These are phyloP conservation scores for Cephalotrichum gorgonifer DNA, from an alignment of 2,329 filamentous ascomycete genomes.

Conservation along the genomic window DNA sequence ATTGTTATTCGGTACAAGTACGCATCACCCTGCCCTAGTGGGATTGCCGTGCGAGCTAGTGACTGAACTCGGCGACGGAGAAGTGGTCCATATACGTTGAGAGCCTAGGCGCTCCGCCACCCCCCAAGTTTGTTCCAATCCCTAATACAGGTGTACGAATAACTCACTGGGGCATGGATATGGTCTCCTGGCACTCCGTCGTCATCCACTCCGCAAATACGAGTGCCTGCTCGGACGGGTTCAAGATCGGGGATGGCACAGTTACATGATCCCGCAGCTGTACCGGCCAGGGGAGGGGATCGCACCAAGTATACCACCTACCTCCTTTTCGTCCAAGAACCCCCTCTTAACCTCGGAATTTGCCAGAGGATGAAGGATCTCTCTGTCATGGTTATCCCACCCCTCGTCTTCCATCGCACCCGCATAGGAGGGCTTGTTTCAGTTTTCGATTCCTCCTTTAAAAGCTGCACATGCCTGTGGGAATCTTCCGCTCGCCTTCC, in stretches of 20 bases:
- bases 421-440: slow-evolving; percentile 34
- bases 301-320: not conserved
- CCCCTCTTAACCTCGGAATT: not conserved
- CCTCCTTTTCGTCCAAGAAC: too few species aligned
- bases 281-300: not conserved
- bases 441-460: slow-evolving; percentile 26
- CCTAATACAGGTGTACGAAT: not conserved
- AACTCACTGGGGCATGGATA: not conserved
- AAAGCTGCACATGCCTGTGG: slow-evolving; percentile 20
- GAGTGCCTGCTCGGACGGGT: not conserved
- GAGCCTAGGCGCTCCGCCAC: not conserved
- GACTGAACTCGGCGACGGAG: not conserved
- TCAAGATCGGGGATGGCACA: not conserved
- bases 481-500: not conserved
- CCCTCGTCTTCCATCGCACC: slow-evolving; percentile 2
- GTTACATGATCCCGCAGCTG: not conserved
- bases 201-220: not conserved
- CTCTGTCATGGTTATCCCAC: slow-evolving; percentile 5
- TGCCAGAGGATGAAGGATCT: not conserved
- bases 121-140: not conserved
- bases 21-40: not conserved
- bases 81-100: not conserved
- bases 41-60: not conserved
- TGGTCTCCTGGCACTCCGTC: not conserved
- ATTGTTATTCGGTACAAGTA: not conserved